Evolutionary conservation across 1,139 yeast species (phyloP), one percentile per base, ranked within the genome.

Genomic region (Saccharomyces hybrid): DNA sequence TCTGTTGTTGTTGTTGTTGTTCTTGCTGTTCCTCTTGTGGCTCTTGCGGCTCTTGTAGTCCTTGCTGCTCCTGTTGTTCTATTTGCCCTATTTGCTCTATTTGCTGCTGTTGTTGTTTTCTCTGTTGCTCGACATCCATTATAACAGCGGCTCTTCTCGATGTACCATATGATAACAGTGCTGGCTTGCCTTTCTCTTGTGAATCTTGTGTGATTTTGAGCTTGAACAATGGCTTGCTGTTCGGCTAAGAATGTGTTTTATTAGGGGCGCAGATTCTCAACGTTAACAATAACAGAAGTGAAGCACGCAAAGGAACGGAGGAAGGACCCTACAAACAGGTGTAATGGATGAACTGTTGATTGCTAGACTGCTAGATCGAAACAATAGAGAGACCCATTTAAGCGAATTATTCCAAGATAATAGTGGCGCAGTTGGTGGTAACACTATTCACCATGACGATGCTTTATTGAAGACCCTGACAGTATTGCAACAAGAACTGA

Each of bases 381-480:
- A 66, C 51, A 34, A 8, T 1, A 47, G 56, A 1, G 68, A 66
- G 44, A 29, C 57, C n/a, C 53, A 57, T 9, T 62, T 55, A 42
- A 34, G 49, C 27, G 64, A 62, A 38, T 51, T 67, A 42, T 62
- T 64, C 53, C 46, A 55, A 48, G 55, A 53, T 51, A 34, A 56
- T 31, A 31, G 46, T 46, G 34, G 47, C 42, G 20, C 44, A 4
- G 2, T 38, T 38, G 44, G 25, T 38, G 44, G 25, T 16, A 38
- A 38, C 13, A 38, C 13, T 16, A 8, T 28, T 34, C 13, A 42
- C 14, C 38, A 50, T 26, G 48, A 51, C n/a, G 55, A 51, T 28
- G 13, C 53, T 20, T 48, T 48, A 9, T 14, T 58, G 16, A 20
- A 44, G 6, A 54, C 56, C 16, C 47, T 62, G 44, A 56, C 58